Evolutionary conservation across 139 green algal genomes (phyloP).

Genomic region (Chlorella sp.): DNA sequence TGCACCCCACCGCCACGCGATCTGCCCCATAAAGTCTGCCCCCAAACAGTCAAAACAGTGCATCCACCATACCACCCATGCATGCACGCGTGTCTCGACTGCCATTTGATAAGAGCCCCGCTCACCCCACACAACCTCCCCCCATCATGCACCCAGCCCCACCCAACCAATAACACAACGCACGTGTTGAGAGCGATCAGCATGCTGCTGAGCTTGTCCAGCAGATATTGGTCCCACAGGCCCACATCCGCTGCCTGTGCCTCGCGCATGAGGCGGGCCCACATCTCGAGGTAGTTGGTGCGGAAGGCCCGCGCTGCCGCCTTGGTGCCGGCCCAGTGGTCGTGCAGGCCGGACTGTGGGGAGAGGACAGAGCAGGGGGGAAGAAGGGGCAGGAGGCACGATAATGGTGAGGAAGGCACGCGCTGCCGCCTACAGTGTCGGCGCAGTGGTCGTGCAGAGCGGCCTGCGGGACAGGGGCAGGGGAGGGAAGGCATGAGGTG

Average conservation of each 20-base stretch:
- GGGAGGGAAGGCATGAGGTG: not conserved
- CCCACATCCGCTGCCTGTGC: not conserved
- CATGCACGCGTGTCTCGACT: no score
- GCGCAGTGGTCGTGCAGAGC: no score
- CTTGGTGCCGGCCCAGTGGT: constrained; percentile 54
- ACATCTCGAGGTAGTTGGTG: constrained; percentile 66
- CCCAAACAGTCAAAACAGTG: no score
- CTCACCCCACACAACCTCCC: not conserved
- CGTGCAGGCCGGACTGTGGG: constrained; percentile 54
- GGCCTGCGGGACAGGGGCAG: constrained; percentile 28
- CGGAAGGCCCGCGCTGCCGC: constrained; percentile 35
- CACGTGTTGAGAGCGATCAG: constrained; percentile 72
- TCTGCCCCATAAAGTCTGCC: no score
- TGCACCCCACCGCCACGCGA: no score
- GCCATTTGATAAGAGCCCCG: no score
- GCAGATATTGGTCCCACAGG: constrained; percentile 67
- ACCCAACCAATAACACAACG: constrained; percentile 18
- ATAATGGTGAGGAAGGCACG: constrained; percentile 35
- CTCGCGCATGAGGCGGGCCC: constrained; percentile 48
- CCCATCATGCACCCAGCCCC: not conserved
- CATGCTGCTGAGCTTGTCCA: constrained; percentile 65
- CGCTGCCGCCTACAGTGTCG: not conserved
- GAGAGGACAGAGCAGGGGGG: not conserved
- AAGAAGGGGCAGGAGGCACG: not conserved
- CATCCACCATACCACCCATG: no score